Base-by-base conservation (phyloP, 2,329 filamentous ascomycete genomes). In the Scortechinia acanthostroma region DNA sequence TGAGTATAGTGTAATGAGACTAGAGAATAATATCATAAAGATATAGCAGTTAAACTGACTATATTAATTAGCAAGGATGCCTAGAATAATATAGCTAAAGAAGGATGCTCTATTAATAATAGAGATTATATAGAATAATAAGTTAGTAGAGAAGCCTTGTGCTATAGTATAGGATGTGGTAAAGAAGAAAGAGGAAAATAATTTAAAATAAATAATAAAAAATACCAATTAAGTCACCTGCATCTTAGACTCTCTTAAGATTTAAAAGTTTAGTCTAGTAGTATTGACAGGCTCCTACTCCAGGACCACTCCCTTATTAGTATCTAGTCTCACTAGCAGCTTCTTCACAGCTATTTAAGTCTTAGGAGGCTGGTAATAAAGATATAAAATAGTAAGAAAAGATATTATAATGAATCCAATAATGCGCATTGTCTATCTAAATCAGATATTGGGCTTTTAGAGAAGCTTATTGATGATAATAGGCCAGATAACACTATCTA, bases 1-100 rank as follows among this genome's bases (percentile, higher is more conserved):
- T 59, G 71, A 68, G 21, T 62, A 66, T n/a, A 74, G 59, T 1
- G 64, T 66, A 21, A 70, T 55, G 0, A 69, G 50, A 0, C 60
- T 64, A 1, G 65, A 60, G 1, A 51, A 45, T 2, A 59, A 44
- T 2, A 55, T 53, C 1, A 59, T 56, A 0, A 62, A 1, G 5
- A 60, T 54, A 30, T 53, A 58, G 42, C 52, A 52, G 17, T 62
- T 62, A 48, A 60, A 62, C 21, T 54, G 51, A 3, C 61, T 55
- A 47, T 61, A 58, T 43, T 52, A 50, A 37, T 66, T 62, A 2
- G 62, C 63, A 0, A 65, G 2, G 6, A 64, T 50, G 1, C 63
- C 63, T 0, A 61, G 58, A 2, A 66, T 30, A 1, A 64, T 51
- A 1, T 62, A 54, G 6, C 63, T 62, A 15, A 65, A 59, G 35